Conservation (phyloP, 2,329 filamentous ascomycete genomes). For the Cyanodermella asteris region DNA sequence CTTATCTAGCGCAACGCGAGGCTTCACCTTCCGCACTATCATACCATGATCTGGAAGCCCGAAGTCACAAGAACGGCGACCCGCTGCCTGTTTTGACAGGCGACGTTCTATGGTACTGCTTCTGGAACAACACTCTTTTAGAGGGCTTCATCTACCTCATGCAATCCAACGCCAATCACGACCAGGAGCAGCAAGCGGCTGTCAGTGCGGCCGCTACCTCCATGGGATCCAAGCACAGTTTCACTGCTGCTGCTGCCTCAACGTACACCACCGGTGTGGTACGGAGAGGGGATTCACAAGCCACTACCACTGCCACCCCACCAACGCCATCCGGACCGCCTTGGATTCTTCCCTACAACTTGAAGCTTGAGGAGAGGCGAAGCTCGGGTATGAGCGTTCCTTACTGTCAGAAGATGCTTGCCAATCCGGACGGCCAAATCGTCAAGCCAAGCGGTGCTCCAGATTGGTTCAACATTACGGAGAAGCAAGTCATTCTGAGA, state of each 20-base stretch:
- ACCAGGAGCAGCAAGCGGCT: slow-evolving; percentile 8
- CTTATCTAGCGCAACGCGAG: slow-evolving; percentile 3
- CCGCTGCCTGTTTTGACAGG: no score
- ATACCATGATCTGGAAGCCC: no score
- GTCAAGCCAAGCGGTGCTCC: no score
- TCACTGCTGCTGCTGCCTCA: slow-evolving; percentile 2
- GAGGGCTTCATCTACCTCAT: slow-evolving; percentile 46
- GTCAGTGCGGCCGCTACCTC: slow-evolving; percentile 7
- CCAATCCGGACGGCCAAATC: no score
- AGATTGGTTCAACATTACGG: no score
- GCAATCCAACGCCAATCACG: slow-evolving; percentile 16
- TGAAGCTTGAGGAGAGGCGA: slow-evolving; percentile 46
- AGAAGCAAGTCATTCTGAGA: no score
- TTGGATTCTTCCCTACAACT: slow-evolving; percentile 29
- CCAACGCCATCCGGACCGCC: slow-evolving; percentile 7
- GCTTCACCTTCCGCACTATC: no score
- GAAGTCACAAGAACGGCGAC: no score
- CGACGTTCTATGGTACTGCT: slow-evolving; percentile 46
- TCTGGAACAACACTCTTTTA: slow-evolving; percentile 44
- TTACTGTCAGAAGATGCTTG: slow-evolving; percentile 46
- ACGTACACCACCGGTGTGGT: slow-evolving; percentile 5
- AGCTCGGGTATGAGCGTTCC: slow-evolving; percentile 20
- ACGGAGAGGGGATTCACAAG: neutral
- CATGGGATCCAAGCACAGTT: slow-evolving; percentile 5
- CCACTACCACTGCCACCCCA: neutral